These are phyloP conservation scores for Boletus huronensis DNA, from an alignment of 768 basidiomycete species.

Conservation along the genomic window DNA sequence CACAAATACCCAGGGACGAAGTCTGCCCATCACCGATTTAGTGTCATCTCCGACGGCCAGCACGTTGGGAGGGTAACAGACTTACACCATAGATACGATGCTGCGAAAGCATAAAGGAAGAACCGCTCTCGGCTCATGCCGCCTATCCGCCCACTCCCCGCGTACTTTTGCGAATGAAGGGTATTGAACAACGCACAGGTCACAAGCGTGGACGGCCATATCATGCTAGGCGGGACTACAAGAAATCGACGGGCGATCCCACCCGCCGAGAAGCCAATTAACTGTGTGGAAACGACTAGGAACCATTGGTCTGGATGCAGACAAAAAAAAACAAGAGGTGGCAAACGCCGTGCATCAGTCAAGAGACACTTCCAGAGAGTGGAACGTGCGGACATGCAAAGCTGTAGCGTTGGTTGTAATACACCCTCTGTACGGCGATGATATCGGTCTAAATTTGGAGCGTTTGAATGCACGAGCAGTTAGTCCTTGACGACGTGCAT, in stretches of 20 bases:
- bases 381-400: conserved; percentile 48
- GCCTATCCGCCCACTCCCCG: conserved; percentile 57
- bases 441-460: conserved; percentile 50
- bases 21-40: conserved; percentile 24
- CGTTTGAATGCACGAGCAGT: neutral
- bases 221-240: conserved; percentile 53
- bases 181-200: conserved; percentile 77
- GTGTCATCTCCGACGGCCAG: neutral
- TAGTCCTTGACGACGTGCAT: conserved; percentile 1
- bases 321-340: neutral
- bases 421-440: conserved; percentile 72
- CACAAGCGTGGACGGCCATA: conserved; percentile 77
- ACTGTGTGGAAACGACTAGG: conserved; percentile 68
- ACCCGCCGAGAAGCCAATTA: conserved; percentile 83
- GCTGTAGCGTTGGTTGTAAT: conserved; percentile 60
- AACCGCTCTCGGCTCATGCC: conserved; percentile 75
- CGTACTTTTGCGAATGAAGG: conserved; percentile 64
- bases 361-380: neutral
- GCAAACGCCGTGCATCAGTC: conserved; percentile 1
- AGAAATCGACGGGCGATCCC: conserved; percentile 74
- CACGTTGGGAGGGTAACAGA: neutral
- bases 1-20: conserved; percentile 47
- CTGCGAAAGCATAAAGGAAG: conserved; percentile 63
- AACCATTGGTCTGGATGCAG: conserved; percentile 64
- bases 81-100: conserved; percentile 60